Evolutionary conservation across 148 eudicot species (phyloP), one percentile per base, ranked within the genome.

Genomic region (Arbutus unedo): DNA sequence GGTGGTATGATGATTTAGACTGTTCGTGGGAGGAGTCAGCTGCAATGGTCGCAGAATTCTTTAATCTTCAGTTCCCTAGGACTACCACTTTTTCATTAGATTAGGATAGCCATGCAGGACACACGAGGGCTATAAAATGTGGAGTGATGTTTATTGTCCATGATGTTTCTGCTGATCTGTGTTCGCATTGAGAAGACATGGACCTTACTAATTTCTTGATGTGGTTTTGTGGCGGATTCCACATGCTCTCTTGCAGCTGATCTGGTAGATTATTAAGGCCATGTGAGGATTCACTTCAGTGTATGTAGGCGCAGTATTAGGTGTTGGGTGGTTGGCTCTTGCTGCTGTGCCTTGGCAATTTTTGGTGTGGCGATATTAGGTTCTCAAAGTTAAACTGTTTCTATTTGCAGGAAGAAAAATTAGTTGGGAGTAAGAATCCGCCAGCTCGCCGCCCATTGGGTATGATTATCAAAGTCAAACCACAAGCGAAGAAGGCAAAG

Each of bases 401-500:
- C 50, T 67, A 66, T 74, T 77, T 84, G 85, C 91, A 95, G 91
- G 92, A 90, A 41, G 81, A 86, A 79, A 86, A 83, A 80, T 45
- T 84, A 43, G 64, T 43, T 4, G 88, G 80, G 49, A 89, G 85
- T 87, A 93, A 90, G 90, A 91, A 87, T 81, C 87, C 83, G 16
- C 66, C 88, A 50, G 81, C 82, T 75, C 90, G 83, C 49, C 91
- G 83, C 49, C 91, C 91, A 14, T 43, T 86, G 79, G 89, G 92
- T 62, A 84, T 91, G 90, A 83, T 89, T 53, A 88, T 95, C 76
- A 91, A 90, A 89, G 93, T 93, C 45, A 93, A 87, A 85, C 94
- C 95, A 59, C 91, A 89, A 83, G 85, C 94, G 31, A 95, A 95
- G 90, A 95, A 90, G 87, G 93, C 95, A 62, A 95, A 89, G 88